Evolutionary conservation across 148 eudicot species (phyloP).

Genomic region (Chenopodium quinoa): DNA sequence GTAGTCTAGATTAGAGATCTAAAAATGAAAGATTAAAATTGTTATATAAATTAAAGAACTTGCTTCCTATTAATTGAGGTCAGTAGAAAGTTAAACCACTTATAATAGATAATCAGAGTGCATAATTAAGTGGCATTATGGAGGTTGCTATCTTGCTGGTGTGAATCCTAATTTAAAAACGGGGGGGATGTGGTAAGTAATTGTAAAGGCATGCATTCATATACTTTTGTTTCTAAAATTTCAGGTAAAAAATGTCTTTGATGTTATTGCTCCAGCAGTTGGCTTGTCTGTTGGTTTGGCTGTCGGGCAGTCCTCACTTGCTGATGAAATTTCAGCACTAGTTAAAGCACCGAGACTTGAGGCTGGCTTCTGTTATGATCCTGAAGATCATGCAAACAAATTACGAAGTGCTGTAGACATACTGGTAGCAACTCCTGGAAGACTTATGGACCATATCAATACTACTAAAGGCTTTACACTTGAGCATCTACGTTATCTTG

Average conservation of each 20-base stretch:
- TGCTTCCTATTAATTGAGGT: neutral
- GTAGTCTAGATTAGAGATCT: neutral
- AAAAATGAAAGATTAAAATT: neutral
- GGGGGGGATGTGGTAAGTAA: neutral
- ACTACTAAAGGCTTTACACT: slow-evolving; percentile 87
- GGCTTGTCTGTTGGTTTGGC: slow-evolving; percentile 96
- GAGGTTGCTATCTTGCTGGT: neutral
- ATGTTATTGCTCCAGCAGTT: slow-evolving; percentile 79
- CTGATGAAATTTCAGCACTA: slow-evolving; percentile 76
- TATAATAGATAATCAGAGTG: too few relatives aligned
- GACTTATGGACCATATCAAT: slow-evolving; percentile 91
- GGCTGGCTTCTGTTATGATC: slow-evolving; percentile 64
- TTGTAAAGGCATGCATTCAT: neutral
- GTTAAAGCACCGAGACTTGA: slow-evolving; percentile 56
- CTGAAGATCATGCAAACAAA: slow-evolving; percentile 53
- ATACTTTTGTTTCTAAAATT: slow-evolving; percentile 12
- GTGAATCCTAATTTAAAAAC: neutral
- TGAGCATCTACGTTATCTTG: slow-evolving; percentile 86
- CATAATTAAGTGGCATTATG: too few relatives aligned
- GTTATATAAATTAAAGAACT: too few relatives aligned
- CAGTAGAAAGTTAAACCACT: neutral
- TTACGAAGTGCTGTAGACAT: slow-evolving; percentile 78
- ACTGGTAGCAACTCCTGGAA: slow-evolving; percentile 94
- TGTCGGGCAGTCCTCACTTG: slow-evolving; percentile 89
- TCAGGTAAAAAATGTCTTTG: slow-evolving; percentile 88